Percentiles rank a stretch among this genome's conserved stretches.
phyloP scores from a whole-genome alignment of 129 eudicot genomes.

The Lonicera japonica region DNA sequence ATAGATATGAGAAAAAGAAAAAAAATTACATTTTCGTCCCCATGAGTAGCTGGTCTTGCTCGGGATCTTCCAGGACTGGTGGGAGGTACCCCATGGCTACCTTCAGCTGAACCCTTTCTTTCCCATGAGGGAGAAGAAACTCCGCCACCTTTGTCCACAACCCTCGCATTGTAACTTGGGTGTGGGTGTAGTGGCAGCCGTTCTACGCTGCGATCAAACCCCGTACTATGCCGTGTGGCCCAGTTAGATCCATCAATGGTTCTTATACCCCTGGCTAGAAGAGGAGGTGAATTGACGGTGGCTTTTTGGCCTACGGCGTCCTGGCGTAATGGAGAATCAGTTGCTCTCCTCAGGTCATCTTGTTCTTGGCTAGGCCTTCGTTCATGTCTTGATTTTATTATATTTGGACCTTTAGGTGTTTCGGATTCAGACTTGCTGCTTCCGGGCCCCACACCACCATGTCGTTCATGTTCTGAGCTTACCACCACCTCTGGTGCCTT shows the following conservation, averaged over 20 bases:
- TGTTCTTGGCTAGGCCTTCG: constrained; percentile 51
- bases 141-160: constrained; percentile 39
- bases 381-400: background rate
- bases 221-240: constrained; percentile 37
- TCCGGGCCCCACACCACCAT: too few species aligned
- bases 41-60: constrained; percentile 66
- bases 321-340: constrained; percentile 35
- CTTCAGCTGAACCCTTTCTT: constrained; percentile 59
- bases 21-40: constrained; percentile 64
- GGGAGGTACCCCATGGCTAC: constrained; percentile 18
- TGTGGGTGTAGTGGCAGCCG: constrained; percentile 59
- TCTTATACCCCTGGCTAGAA: constrained; percentile 22
- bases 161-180: constrained; percentile 45
- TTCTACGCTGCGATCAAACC: constrained; percentile 58
- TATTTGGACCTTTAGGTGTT: too few species aligned
- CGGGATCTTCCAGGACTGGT: constrained; percentile 86
- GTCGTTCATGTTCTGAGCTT: constrained; percentile 24
- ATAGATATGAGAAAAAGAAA: background rate
- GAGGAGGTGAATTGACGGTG: constrained; percentile 27
- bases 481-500: constrained; percentile 27
- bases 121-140: constrained; percentile 73
- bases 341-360: constrained; percentile 51
- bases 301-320: constrained; percentile 24
- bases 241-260: constrained; percentile 36
- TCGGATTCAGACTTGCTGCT: too few species aligned